A percentile compares a stretch with the other conserved stretches of the same genome.
These are phyloP conservation scores for Umbilicaria muhlenbergii DNA, from an alignment of 495 filamentous ascomycete genomes.

Conservation along the genomic window DNA sequence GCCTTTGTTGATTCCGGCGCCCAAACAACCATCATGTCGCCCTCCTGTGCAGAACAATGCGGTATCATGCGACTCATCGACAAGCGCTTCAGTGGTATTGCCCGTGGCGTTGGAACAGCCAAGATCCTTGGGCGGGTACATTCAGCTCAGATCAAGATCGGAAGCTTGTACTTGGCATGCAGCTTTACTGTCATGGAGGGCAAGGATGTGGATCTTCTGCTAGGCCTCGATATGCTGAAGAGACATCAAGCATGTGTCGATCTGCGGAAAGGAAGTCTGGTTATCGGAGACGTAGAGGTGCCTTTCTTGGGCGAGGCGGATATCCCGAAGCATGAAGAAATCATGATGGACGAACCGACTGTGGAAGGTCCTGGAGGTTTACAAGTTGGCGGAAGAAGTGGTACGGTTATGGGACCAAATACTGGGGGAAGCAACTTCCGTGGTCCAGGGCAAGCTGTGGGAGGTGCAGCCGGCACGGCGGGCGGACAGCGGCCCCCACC, in stretches of 20 bases:
- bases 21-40: conserved; percentile 98
- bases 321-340: conserved; percentile 69
- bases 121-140: conserved; percentile 91
- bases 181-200: conserved; percentile 99
- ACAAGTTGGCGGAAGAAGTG: conserved; percentile 69
- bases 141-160: conserved; percentile 85
- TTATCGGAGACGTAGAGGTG: conserved; percentile 78
- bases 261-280: conserved; percentile 57
- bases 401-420: conserved; percentile 48
- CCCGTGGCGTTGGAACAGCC: conserved; percentile 84
- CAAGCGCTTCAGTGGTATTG: conserved; percentile 76
- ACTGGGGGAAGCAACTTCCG: background rate
- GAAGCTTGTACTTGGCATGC: conserved; percentile 72
- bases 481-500: conserved; percentile 6
- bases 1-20: conserved; percentile 96
- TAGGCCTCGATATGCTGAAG: conserved; percentile 93
- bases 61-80: conserved; percentile 98
- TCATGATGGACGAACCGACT: conserved; percentile 63
- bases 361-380: conserved; percentile 74
- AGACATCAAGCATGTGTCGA: conserved; percentile 89
- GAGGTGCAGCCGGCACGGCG: background rate
- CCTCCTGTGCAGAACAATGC: conserved; percentile 73
- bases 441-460: conserved; percentile 2
- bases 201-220: conserved; percentile 86
- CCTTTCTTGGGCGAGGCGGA: conserved; percentile 85